These are phyloP conservation scores for Trichoderma reesei DNA, from an alignment of 495 filamentous ascomycete genomes.

Conservation along the genomic window DNA sequence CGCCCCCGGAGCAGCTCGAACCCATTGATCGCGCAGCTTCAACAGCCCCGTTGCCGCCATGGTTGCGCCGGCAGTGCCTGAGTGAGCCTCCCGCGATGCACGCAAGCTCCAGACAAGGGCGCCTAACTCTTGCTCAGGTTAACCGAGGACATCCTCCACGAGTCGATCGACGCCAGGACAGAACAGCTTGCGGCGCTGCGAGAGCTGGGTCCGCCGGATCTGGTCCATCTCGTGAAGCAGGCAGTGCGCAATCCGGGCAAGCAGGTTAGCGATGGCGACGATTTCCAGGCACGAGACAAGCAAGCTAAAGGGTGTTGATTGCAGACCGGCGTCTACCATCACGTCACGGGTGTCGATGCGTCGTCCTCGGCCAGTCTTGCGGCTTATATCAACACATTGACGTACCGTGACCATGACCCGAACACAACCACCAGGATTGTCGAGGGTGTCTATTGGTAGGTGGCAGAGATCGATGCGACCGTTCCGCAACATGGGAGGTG, in stretches of 20 bases:
- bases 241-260: slow-evolving; percentile 53
- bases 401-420: slow-evolving; percentile 76
- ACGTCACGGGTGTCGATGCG: slow-evolving; percentile 95
- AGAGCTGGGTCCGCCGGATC: slow-evolving; percentile 89
- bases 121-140: slow-evolving; percentile 45
- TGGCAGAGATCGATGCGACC: background rate
- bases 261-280: slow-evolving; percentile 39
- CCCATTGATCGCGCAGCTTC: background rate
- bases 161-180: slow-evolving; percentile 81
- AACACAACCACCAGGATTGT: slow-evolving; percentile 72
- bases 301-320: slow-evolving; percentile 6
- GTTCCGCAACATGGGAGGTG: slow-evolving; percentile 7
- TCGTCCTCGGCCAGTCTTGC: slow-evolving; percentile 94
- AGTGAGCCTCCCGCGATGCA: slow-evolving; percentile 44
- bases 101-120: background rate
- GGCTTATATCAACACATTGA: slow-evolving; percentile 96
- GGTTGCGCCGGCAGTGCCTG: slow-evolving; percentile 82
- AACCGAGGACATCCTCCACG: slow-evolving; percentile 79
- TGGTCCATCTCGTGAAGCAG: slow-evolving; percentile 91
- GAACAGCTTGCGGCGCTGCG: slow-evolving; percentile 74
- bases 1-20: background rate
- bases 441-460: slow-evolving; percentile 86
- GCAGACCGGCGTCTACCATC: slow-evolving; percentile 88
- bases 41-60: slow-evolving; percentile 37
- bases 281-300: background rate